Base-by-base conservation (phyloP, 495 filamentous ascomycete genomes). In the Aspergillus ellipticus region DNA sequence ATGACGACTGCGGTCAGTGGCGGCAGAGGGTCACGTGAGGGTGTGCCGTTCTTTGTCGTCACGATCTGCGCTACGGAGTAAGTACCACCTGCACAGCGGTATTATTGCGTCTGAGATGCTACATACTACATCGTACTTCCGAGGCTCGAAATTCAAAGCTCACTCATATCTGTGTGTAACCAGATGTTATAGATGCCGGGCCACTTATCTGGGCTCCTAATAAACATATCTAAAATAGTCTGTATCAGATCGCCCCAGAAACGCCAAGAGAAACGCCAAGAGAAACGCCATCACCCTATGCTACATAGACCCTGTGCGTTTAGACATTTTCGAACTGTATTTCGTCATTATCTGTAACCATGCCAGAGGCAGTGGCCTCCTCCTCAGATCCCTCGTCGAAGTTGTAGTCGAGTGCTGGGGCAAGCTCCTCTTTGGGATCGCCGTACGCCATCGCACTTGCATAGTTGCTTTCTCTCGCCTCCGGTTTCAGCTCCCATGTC, bases 401-500 rank as follows among this genome's bases (percentile, higher is more conserved):
- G 50, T 65, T 66, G 45, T 71, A 71, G 11, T 69, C 71, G 2
- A 61, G 56, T 10, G 74, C 78, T 1, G 79, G 79, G 6, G 79
- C 69, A 24, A 70, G 62, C 59, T 82, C 80, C 53, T 73, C 73
- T 52, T 79, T 78, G 48, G 70, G 71, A 21, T 74, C 61, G 9
- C 61, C 64, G 56, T 70, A 72, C n/a, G n/a, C n/a, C 48, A 69
- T 54, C 7, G 74, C 66, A 56, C 70, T 69, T 29, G 71, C 67
- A 54, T 84, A 79, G 33, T 81, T 79, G 54, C 81, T 79, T 57
- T 80, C 72, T 55, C 74, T 76, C 50, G 88, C 86, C 59, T 93
- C 90, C 10, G 82, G 78, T 66, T 88, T 91, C 29, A 97, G 71
- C 53, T 85, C 85, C 85, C 89, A 98, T 45, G 86, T 85, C 66